Conservation (phyloP, 1,139 yeast species). For the Blastobotrys niveus region DNA sequence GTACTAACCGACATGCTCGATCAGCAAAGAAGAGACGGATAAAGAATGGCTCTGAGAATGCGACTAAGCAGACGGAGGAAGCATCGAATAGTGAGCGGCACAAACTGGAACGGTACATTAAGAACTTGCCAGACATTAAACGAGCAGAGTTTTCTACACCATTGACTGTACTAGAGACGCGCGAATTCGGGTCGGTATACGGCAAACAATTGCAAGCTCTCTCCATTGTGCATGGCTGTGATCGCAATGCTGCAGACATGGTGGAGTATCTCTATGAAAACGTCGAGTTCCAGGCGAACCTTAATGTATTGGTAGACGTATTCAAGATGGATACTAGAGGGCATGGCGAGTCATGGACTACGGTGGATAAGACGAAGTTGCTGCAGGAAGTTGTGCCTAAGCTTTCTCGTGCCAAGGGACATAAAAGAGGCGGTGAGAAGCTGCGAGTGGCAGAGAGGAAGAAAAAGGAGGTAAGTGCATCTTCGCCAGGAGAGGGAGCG, state of each 20-base stretch:
- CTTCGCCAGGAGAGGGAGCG: too few species aligned
- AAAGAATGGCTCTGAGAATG: too few species aligned
- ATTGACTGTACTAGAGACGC: slow-evolving; percentile 10
- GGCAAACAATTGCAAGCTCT: slow-evolving; percentile 3
- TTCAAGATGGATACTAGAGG: slow-evolving; percentile 11
- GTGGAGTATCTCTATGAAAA: slow-evolving; percentile 9
- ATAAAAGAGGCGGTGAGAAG: too few species aligned
- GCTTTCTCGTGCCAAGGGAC: too few species aligned
- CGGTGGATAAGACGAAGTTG: background rate
- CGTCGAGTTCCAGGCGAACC: slow-evolving; percentile 8
- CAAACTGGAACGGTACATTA: background rate
- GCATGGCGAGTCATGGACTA: background rate
- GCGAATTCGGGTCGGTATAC: slow-evolving; percentile 7
- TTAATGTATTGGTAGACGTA: slow-evolving; percentile 10
- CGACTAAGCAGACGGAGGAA: too few species aligned
- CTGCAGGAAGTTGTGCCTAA: background rate
- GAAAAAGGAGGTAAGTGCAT: too few species aligned
- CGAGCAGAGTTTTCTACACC: slow-evolving; percentile 4
- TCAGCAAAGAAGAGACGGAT: too few species aligned
- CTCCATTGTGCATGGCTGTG: background rate
- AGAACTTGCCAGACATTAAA: background rate
- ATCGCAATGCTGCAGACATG: background rate
- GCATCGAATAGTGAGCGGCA: background rate
- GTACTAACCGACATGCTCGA: too few species aligned
- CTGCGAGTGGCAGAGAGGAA: too few species aligned